Conservation (phyloP, 1,284 basidiomycete genomes). For the Fistulinella staudtii region DNA sequence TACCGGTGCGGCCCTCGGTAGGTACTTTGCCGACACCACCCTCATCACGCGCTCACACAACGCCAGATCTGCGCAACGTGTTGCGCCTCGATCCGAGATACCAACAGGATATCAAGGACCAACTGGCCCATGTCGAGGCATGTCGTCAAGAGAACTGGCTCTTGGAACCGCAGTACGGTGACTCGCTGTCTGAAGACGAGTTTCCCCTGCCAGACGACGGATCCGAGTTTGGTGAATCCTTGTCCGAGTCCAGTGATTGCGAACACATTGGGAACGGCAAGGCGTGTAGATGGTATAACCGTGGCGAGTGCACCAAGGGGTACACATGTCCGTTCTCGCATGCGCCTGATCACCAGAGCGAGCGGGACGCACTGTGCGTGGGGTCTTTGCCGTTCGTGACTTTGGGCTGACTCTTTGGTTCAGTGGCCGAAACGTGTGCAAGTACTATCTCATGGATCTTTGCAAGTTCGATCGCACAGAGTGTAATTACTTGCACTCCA, state of each 20-base stretch:
- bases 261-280: slow-evolving; percentile 45
- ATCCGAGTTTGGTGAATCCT: slow-evolving; percentile 19
- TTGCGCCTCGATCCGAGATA: slow-evolving; percentile 8
- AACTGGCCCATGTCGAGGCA: slow-evolving; percentile 7
- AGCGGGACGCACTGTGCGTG: slow-evolving; percentile 46
- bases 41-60: no score
- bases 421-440: slow-evolving; percentile 41
- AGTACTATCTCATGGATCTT: slow-evolving; percentile 32
- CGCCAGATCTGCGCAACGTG: slow-evolving; percentile 3
- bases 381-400: neutral
- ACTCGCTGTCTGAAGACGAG: slow-evolving; percentile 27
- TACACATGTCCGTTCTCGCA: slow-evolving; percentile 43
- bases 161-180: neutral
- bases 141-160: neutral
- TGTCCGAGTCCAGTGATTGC: slow-evolving; percentile 45
- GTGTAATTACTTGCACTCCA: slow-evolving; percentile 39
- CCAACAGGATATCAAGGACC: slow-evolving; percentile 4
- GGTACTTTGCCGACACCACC: no score
- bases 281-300: slow-evolving; percentile 52
- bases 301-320: slow-evolving; percentile 41
- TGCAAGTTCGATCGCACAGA: slow-evolving; percentile 34
- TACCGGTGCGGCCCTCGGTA: neutral
- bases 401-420: no score
- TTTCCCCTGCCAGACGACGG: slow-evolving; percentile 36
- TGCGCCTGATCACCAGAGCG: slow-evolving; percentile 47